These are phyloP conservation scores for Adansonia gregorii DNA, from an alignment of 441 rosid species.

Conservation along the genomic window DNA sequence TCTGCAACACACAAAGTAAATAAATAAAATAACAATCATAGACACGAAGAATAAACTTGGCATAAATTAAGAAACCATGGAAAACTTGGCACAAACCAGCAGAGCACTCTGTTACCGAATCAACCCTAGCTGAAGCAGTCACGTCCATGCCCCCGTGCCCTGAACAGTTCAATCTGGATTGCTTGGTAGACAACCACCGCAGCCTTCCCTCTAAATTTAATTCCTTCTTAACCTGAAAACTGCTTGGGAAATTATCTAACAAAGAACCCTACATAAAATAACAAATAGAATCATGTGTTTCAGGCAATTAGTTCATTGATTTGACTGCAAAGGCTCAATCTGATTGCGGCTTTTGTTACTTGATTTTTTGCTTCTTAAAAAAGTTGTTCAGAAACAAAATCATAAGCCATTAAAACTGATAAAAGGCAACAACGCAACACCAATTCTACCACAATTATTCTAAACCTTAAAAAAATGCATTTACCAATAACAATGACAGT, in stretches of 20 bases:
- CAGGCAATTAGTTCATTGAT: background rate
- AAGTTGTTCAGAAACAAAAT: background rate
- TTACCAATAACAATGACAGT: background rate
- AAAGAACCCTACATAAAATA: conserved; percentile 40
- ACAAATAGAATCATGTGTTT: conserved; percentile 1
- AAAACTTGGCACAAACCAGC: conserved; percentile 45
- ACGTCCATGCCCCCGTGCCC: conserved; percentile 50
- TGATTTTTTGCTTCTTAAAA: background rate
- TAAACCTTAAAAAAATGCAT: background rate
- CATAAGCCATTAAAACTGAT: background rate
- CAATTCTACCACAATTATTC: background rate
- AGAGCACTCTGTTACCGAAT: conserved; percentile 36
- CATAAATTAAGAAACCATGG: background rate
- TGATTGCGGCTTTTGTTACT: background rate
- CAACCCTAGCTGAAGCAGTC: conserved; percentile 45
- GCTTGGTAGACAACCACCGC: conserved; percentile 33
- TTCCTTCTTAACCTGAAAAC: conserved; percentile 39
- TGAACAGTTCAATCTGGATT: conserved; percentile 46
- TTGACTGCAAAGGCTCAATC: background rate
- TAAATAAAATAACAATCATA: conserved; percentile 4
- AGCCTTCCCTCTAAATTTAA: conserved; percentile 35
- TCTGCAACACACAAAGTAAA: conserved; percentile 37
- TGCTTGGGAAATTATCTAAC: conserved; percentile 29
- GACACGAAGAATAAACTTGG: background rate
- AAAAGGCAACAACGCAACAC: background rate